A percentile compares a stretch with the other conserved stretches of the same genome.
phyloP scores from a whole-genome alignment of 2,329 filamentous ascomycete genomes.

The Rhytidhysteron rufulum region DNA sequence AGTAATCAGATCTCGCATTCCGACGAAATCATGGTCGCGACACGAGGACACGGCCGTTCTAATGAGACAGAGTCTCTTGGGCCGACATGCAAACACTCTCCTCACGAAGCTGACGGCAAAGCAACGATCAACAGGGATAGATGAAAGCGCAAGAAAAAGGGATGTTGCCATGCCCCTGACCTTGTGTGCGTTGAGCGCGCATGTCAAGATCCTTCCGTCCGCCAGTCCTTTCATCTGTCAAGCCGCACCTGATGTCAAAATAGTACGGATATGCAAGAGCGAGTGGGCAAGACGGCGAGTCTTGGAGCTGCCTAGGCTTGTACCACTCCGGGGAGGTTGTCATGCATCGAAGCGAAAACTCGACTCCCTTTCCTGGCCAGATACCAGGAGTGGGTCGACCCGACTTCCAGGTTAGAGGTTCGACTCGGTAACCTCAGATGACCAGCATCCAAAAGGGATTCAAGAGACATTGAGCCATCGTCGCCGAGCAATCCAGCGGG shows the following conservation, averaged over 20 bases:
- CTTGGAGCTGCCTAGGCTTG: constrained; percentile 5
- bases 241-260: background rate
- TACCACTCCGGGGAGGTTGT: constrained; percentile 13
- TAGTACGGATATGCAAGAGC: background rate
- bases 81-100: too few relatives aligned
- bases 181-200: too few relatives aligned
- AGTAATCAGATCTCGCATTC: background rate
- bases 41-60: background rate
- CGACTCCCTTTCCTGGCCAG: constrained; percentile 11
- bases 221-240: background rate
- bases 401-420: constrained; percentile 30
- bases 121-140: too few relatives aligned
- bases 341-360: constrained; percentile 11
- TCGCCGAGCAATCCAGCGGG: constrained; percentile 7
- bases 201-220: too few relatives aligned
- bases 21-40: background rate
- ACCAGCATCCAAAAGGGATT: constrained; percentile 14
- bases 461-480: constrained; percentile 8
- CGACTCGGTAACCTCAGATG: constrained; percentile 23
- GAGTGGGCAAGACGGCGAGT: background rate
- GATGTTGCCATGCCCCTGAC: too few relatives aligned
- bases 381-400: constrained; percentile 13
- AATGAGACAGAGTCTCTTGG: too few relatives aligned
- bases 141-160: too few relatives aligned
- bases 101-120: too few relatives aligned